Evolutionary conservation across 2,329 filamentous ascomycete genomes (phyloP).

Genomic region (Fusarium sp.): DNA sequence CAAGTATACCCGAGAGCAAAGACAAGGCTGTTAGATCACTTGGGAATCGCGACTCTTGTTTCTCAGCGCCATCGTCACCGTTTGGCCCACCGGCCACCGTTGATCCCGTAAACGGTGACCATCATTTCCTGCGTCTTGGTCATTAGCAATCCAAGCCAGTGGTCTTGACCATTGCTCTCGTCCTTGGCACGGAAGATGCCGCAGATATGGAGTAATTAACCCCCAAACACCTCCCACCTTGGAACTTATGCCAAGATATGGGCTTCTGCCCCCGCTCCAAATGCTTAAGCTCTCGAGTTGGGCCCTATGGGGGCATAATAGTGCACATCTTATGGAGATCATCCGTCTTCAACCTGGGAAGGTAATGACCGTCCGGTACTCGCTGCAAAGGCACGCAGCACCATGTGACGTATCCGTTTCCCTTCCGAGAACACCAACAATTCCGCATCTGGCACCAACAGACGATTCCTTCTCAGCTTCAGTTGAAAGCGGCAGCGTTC

Average conservation of each 20-base stretch:
- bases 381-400: neutral
- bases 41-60: constrained; percentile 9
- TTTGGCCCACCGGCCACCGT: neutral
- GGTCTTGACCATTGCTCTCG: neutral
- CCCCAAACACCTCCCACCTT: neutral
- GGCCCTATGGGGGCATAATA: constrained; percentile 33
- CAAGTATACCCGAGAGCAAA: constrained; percentile 30
- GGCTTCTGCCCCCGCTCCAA: constrained; percentile 22
- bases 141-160: neutral
- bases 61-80: neutral
- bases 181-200: neutral
- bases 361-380: neutral
- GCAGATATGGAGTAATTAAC: neutral
- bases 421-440: neutral
- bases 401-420: neutral
- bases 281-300: constrained; percentile 19
- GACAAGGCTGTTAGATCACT: constrained; percentile 28
- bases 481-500: neutral
- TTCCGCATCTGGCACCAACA: neutral
- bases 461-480: neutral
- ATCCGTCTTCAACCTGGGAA: constrained; percentile 17
- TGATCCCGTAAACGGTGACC: neutral
- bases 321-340: constrained; percentile 45
- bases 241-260: constrained; percentile 12
- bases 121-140: neutral